Evolutionary conservation across 2,329 filamentous ascomycete genomes (phyloP).

Genomic region (Aureobasidium namibiae): DNA sequence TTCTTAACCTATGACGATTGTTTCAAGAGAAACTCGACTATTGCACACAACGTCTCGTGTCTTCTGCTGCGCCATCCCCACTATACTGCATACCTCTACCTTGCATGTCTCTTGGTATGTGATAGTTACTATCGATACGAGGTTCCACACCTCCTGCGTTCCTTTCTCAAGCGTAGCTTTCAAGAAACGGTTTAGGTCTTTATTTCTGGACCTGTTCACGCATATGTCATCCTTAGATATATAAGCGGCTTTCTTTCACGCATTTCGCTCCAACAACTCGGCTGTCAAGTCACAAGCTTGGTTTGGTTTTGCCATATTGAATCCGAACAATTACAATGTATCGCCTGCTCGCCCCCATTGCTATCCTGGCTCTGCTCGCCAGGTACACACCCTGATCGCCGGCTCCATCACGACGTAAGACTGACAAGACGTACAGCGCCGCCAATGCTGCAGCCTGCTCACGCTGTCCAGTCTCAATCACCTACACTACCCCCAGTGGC

Average conservation of each 20-base stretch:
- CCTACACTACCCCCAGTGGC: not conserved
- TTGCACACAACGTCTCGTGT: not conserved
- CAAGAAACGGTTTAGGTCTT: not conserved
- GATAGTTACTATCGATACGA: not conserved
- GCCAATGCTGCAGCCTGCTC: not conserved
- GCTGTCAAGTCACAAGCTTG: not conserved
- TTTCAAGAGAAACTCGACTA: not conserved
- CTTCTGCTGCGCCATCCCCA: not conserved
- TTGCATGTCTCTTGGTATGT: not conserved
- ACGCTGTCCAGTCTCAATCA: slow-evolving; percentile 11
- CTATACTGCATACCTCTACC: not conserved
- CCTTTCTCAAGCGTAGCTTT: not conserved
- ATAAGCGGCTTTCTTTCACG: not conserved
- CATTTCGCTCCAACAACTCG: not conserved
- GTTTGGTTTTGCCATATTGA: not conserved
- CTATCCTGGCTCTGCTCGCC: not conserved
- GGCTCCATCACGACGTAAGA: too few relatives aligned
- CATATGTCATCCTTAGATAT: not conserved
- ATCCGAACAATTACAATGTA: not conserved
- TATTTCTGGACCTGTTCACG: not conserved
- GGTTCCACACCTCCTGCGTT: not conserved
- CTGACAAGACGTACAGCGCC: not conserved
- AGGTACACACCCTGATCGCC: not conserved
- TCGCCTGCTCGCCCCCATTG: not conserved
- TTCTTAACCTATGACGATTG: not conserved